These are phyloP conservation scores for Veloporphyrellus conicus DNA, from an alignment of 1,284 basidiomycete genomes.

Conservation along the genomic window DNA sequence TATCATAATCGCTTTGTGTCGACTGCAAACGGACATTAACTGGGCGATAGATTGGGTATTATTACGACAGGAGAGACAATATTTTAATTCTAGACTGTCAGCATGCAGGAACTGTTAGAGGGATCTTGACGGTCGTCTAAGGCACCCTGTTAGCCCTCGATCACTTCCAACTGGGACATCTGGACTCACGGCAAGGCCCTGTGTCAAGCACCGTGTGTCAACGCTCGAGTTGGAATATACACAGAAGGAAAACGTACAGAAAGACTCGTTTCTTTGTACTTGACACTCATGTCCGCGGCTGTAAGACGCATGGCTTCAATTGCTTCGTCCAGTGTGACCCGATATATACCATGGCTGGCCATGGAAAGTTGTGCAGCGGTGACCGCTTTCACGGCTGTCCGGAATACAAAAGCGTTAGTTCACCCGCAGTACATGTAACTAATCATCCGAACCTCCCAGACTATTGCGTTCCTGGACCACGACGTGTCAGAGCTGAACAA, in stretches of 20 bases:
- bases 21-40: neutral
- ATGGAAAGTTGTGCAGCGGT: constrained; percentile 93
- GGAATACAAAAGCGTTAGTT: constrained; percentile 8
- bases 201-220: constrained; percentile 10
- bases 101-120: constrained; percentile 69
- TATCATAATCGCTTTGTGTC: neutral
- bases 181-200: constrained; percentile 62
- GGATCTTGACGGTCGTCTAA: constrained; percentile 68
- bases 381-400: constrained; percentile 77
- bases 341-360: constrained; percentile 83
- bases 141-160: constrained; percentile 12
- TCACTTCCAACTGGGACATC: neutral
- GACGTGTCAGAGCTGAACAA: constrained; percentile 2
- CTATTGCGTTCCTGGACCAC: constrained; percentile 71
- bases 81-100: too few relatives aligned
- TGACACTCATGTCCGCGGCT: constrained; percentile 81
- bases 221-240: neutral
- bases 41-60: too few relatives aligned
- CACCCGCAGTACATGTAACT: neutral
- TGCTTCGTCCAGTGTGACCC: constrained; percentile 89
- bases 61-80: neutral
- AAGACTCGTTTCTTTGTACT: constrained; percentile 90
- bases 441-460: constrained; percentile 59
- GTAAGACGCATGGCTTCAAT: constrained; percentile 95
- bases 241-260: constrained; percentile 51